Percentiles rank a stretch among this genome's conserved stretches.
Conservation (phyloP, 179 eudicot genomes). For the Beta macrorhiza region DNA sequence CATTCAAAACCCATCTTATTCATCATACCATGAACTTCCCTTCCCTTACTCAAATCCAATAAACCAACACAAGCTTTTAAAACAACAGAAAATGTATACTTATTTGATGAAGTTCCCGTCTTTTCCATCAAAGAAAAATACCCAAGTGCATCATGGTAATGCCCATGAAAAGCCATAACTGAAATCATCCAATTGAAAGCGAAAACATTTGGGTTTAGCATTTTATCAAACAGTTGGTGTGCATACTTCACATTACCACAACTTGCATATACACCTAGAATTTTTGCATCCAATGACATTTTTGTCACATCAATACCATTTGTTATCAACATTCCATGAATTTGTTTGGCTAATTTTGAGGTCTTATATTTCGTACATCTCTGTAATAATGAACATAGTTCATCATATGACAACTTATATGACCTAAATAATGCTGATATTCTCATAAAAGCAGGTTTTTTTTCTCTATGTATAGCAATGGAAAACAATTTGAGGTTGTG, state of each 20-base stretch:
- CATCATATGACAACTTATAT: constrained; percentile 31
- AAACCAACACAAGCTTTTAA: constrained; percentile 66
- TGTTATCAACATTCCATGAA: constrained; percentile 49
- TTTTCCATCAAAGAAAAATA: constrained; percentile 40
- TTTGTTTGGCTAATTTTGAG: constrained; percentile 46
- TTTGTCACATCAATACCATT: constrained; percentile 27
- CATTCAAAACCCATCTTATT: constrained; percentile 42
- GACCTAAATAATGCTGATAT: constrained; percentile 13
- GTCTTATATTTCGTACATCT: constrained; percentile 52
- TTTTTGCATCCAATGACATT: constrained; percentile 43
- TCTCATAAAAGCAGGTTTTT: constrained; percentile 11
- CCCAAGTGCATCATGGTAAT: constrained; percentile 41
- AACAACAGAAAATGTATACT: constrained; percentile 46
- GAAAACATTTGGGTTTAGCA: constrained; percentile 49
- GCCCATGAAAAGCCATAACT: constrained; percentile 50
- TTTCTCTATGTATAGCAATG: too few relatives aligned
- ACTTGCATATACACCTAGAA: constrained; percentile 53
- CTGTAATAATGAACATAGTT: constrained; percentile 35
- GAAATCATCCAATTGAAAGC: constrained; percentile 79
- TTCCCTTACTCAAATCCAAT: constrained; percentile 56
- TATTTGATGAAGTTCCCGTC: constrained; percentile 43
- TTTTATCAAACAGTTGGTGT: constrained; percentile 41
- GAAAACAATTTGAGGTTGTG: neutral
- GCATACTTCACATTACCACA: constrained; percentile 56
- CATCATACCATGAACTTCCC: constrained; percentile 47